Conservation (phyloP, 768 basidiomycete species). For the Chiua virens region DNA sequence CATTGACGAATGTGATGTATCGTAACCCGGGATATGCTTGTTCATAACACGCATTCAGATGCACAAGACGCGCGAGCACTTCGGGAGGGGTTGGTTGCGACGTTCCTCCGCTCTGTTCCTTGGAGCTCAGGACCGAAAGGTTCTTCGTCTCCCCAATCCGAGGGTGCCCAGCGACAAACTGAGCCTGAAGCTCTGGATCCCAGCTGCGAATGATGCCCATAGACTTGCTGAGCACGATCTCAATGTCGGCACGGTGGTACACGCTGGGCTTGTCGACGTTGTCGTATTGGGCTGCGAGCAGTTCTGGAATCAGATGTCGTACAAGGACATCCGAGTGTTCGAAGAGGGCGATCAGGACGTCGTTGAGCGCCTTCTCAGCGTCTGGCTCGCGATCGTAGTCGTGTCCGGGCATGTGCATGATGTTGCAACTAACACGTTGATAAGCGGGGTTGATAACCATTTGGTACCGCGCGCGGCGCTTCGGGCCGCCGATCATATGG, state of each 20-base stretch:
- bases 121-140: conserved; percentile 71
- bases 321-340: conserved; percentile 66
- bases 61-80: conserved; percentile 67
- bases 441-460: too few relatives aligned
- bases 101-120: conserved; percentile 64
- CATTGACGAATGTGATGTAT: conserved; percentile 93
- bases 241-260: conserved; percentile 40
- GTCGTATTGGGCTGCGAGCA: conserved; percentile 35
- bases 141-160: conserved; percentile 83
- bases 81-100: conserved; percentile 63
- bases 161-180: conserved; percentile 83
- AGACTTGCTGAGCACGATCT: conserved; percentile 53
- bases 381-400: background rate
- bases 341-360: conserved; percentile 49
- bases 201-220: conserved; percentile 52
- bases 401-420: too few relatives aligned
- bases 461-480: too few relatives aligned
- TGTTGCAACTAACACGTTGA: too few relatives aligned
- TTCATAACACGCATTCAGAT: conserved; percentile 82
- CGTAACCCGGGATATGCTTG: conserved; percentile 68
- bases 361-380: conserved; percentile 26
- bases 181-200: conserved; percentile 49
- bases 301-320: conserved; percentile 52
- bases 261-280: conserved; percentile 20
- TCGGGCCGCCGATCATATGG: conserved; percentile 2